Evolutionary conservation across 805 yeast species (phyloP).

Genomic region (Metschnikowia aberdeeniae): DNA sequence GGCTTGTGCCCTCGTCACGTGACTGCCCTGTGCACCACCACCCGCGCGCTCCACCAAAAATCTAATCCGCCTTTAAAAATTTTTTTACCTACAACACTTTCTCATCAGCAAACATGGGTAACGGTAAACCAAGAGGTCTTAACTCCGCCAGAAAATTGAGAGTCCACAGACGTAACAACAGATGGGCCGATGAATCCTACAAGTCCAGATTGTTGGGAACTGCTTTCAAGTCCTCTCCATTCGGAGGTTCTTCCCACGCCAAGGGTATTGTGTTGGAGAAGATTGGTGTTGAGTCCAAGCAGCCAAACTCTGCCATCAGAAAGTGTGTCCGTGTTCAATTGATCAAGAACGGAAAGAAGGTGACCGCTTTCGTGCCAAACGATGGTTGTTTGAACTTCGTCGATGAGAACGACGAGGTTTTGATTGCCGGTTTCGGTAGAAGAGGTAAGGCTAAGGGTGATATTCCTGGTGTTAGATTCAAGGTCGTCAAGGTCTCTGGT

Average conservation of each 20-base stretch:
- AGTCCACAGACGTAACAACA: conserved; percentile 99
- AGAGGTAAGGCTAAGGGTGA: conserved; percentile 99
- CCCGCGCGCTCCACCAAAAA: conserved; percentile 11
- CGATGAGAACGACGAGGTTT: conserved; percentile 99
- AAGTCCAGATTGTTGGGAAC: conserved; percentile 99
- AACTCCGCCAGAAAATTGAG: conserved; percentile 99
- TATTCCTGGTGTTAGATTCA: conserved; percentile 99
- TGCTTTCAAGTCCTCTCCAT: conserved; percentile 99
- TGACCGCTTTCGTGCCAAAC: conserved; percentile 99
- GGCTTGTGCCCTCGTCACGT: conserved; percentile 12
- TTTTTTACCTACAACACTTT: conserved; percentile 12
- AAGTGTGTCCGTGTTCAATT: conserved; percentile 99
- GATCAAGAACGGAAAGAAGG: conserved; percentile 99
- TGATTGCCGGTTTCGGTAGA: conserved; percentile 99
- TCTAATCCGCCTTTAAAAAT: conserved; percentile 3
- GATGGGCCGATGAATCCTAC: conserved; percentile 99
- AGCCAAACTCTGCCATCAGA: conserved; percentile 99
- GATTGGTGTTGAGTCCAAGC: conserved; percentile 99
- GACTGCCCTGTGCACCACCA: conserved; percentile 2
- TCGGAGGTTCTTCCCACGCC: conserved; percentile 99
- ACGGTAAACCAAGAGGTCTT: conserved; percentile 99
- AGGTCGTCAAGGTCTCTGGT: conserved; percentile 99
- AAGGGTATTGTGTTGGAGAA: conserved; percentile 99
- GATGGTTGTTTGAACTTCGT: conserved; percentile 99
- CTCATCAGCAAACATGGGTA: conserved; percentile 72